phyloP scores from a whole-genome alignment of 108 stramenopile genomes.

The Craspedostauros australis region DNA sequence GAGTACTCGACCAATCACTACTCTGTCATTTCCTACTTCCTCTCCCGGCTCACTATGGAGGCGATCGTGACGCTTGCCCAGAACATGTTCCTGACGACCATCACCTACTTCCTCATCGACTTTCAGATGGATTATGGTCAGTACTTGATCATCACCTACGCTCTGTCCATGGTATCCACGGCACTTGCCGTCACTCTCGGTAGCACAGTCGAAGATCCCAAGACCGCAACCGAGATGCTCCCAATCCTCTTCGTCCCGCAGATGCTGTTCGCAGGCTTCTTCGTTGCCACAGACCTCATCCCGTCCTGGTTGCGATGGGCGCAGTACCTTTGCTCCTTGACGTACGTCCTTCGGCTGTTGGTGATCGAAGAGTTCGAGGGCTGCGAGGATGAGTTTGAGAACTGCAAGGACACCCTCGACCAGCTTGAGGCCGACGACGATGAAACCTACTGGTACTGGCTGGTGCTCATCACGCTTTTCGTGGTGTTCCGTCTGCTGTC shows the following conservation, averaged over 20 bases:
- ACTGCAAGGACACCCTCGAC: constrained; percentile 37
- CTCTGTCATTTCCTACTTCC: constrained; percentile 60
- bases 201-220: constrained; percentile 50
- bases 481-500: constrained; percentile 48
- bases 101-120: constrained; percentile 35
- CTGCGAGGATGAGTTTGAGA: constrained; percentile 17
- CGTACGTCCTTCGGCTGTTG: constrained; percentile 35
- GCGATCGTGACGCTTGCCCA: constrained; percentile 46
- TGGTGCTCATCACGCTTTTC: constrained; percentile 51
- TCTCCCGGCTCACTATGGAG: constrained; percentile 56
- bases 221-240: constrained; percentile 48
- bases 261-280: constrained; percentile 76
- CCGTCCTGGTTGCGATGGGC: constrained; percentile 62
- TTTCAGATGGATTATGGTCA: constrained; percentile 25
- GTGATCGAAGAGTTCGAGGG: constrained; percentile 51
- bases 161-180: constrained; percentile 38
- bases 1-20: constrained; percentile 89
- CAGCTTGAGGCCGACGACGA: constrained; percentile 28
- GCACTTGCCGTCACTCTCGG: constrained; percentile 38
- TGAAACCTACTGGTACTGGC: constrained; percentile 53
- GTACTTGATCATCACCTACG: constrained; percentile 12
- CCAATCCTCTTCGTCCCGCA: constrained; percentile 73
- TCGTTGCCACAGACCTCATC: constrained; percentile 42
- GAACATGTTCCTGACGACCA: constrained; percentile 28
- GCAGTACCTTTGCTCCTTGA: constrained; percentile 71